A percentile compares a stretch with the other conserved stretches of the same genome.
Evolutionary conservation across 441 rosid species (phyloP).

Genomic region (Kokia cookei): DNA sequence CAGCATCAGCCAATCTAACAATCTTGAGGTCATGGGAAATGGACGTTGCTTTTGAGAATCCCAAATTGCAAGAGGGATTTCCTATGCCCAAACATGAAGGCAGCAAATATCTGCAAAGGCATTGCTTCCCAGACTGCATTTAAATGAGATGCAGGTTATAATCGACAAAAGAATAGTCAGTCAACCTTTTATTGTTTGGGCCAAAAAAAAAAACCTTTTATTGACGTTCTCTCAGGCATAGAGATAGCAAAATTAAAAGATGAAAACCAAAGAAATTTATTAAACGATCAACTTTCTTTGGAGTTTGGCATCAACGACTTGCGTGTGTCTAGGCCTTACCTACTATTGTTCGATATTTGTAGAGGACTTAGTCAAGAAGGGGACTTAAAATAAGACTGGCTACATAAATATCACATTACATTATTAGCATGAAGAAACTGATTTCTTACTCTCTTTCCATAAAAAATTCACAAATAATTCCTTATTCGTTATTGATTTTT

Average conservation of each 20-base stretch:
- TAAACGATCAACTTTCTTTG: neutral
- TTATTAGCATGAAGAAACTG: neutral
- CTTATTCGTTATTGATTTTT: neutral
- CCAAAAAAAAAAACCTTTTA: neutral
- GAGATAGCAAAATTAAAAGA: neutral
- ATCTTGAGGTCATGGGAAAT: conserved; percentile 55
- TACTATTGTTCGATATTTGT: neutral
- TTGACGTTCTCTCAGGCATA: neutral
- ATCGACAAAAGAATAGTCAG: neutral
- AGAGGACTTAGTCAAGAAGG: neutral
- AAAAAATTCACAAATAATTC: neutral
- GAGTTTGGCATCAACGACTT: neutral
- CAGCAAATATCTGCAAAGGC: conserved; percentile 74
- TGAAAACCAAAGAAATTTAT: neutral
- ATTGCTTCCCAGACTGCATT: conserved; percentile 92
- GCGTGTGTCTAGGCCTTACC: neutral
- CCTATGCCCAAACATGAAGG: conserved; percentile 59
- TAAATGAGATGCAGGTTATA: conserved; percentile 13
- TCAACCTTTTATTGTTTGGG: neutral
- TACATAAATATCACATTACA: neutral
- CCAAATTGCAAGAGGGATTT: conserved; percentile 35
- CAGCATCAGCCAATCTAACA: conserved; percentile 81
- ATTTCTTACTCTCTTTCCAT: neutral
- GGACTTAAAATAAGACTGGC: neutral
- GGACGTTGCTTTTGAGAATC: conserved; percentile 45